A percentile compares a stretch with the other conserved stretches of the same genome.
Conservation (phyloP, 768 basidiomycete species). For the Leccinum longicurvipes region DNA sequence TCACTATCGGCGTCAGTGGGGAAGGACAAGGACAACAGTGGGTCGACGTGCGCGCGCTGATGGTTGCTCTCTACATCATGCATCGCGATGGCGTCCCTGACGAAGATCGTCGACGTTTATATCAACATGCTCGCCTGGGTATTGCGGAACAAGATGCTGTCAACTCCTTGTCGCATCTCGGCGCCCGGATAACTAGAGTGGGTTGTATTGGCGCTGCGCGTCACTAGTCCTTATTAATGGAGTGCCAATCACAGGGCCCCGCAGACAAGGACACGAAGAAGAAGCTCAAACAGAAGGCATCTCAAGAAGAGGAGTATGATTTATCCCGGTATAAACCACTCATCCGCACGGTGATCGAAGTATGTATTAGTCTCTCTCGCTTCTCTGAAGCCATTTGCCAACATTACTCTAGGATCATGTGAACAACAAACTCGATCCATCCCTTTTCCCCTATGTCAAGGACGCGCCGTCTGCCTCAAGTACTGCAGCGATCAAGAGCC, state of each 20-base stretch:
- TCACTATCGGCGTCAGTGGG: too few species aligned
- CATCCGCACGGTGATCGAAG: conserved; percentile 80
- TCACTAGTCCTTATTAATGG: neutral
- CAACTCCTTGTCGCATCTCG: conserved; percentile 80
- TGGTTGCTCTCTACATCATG: conserved; percentile 94
- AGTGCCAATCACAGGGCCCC: conserved; percentile 46
- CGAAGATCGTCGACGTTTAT: conserved; percentile 90
- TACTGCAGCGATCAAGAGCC: conserved; percentile 43
- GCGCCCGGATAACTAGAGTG: conserved; percentile 82
- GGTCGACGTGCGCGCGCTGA: too few species aligned
- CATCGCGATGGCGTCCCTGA: conserved; percentile 97
- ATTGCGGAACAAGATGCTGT: conserved; percentile 91
- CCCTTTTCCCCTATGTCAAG: conserved; percentile 85
- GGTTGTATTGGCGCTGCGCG: conserved; percentile 16
- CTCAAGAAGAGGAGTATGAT: conserved; percentile 91
- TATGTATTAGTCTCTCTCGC: conserved; percentile 28
- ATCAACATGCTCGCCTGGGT: conserved; percentile 88
- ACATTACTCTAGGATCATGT: conserved; percentile 67
- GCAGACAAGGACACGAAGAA: conserved; percentile 78
- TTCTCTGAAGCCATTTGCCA: neutral
- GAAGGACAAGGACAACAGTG: too few species aligned
- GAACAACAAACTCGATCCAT: conserved; percentile 69
- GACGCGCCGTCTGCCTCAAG: conserved; percentile 62
- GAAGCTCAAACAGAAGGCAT: conserved; percentile 73
- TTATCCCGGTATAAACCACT: conserved; percentile 90